Percentiles rank a stretch among this genome's conserved stretches.
phyloP scores from a whole-genome alignment of 192 early-diverging fungal genomes.

The Cetraspora pellucida region DNA sequence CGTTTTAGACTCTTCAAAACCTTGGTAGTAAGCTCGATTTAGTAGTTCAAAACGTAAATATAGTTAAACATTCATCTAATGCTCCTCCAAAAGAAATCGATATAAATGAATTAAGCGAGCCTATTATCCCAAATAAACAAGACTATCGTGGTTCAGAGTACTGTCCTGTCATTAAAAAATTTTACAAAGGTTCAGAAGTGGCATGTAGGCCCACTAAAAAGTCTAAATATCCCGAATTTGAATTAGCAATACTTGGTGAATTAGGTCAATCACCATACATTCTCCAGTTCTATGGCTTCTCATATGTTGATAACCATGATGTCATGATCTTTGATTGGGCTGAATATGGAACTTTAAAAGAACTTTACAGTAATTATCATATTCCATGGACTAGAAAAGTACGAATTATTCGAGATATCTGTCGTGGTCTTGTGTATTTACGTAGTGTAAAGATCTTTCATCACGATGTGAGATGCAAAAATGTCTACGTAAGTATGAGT shows the following conservation, averaged over 20 bases:
- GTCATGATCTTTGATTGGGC: not conserved
- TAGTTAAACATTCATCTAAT: no score
- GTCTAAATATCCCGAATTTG: not conserved
- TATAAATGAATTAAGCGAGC: no score
- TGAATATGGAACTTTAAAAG: not conserved
- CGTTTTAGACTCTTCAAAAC: no score
- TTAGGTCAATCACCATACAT: not conserved
- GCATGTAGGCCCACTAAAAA: no score
- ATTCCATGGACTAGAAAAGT: not conserved
- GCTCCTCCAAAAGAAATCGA: no score
- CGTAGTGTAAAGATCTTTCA: not conserved
- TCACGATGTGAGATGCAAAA: not conserved
- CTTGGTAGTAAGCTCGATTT: no score
- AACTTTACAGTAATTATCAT: not conserved
- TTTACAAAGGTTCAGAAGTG: no score
- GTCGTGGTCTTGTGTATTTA: not conserved
- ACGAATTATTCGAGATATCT: not conserved
- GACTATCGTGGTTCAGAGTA: no score
- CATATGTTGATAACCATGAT: not conserved
- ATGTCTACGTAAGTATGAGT: not conserved
- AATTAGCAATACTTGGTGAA: not conserved
- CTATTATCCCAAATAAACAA: no score
- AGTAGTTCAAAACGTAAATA: no score
- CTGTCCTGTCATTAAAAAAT: no score
- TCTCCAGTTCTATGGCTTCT: not conserved